Evolutionary conservation across 345 rosid genomes (phyloP), one percentile per base, ranked within the genome.

Genomic region (Eucalyptus cloeziana): DNA sequence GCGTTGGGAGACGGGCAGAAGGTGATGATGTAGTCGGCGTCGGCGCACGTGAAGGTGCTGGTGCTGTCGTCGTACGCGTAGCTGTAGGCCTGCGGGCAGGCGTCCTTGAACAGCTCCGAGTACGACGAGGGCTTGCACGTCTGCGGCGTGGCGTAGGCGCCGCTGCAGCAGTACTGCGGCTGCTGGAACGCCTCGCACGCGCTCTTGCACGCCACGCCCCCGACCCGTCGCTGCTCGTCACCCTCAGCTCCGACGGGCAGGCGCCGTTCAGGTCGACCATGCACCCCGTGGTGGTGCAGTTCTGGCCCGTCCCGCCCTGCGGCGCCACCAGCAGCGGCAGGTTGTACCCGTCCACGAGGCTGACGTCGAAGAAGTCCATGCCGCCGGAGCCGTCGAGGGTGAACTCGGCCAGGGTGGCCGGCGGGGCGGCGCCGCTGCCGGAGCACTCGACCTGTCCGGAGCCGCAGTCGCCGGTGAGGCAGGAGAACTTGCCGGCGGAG

Each of bases 81-180:
- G 94, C 99, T 98, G 93, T 98, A 97, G 17, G 99, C 99, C 86
- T 88, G 92, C 43, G 99, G 99, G 44, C 99, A 98, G 4, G 97
- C 97, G 87, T 15, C 88, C 93, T 98, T 98, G 89, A 98, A 98
- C 4, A 91, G 69, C 94, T 91, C 89, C 40, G 99, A 95, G 89
- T 97, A 98, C 6, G 95, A 90, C 13, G 97, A 94, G 2, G 99
- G 98, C 88, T 95, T 93, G 92, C 99, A 98, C 33, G 95, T 93
- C 67, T 94, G 97, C 27, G 99, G 99, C 7, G 97, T 93, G 3
- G 67, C 90, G 30, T 86, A 94, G 52, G 89, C 98, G 15, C 98
- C 99, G 91, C 87, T 95, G 86, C 99, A 98, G 52, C 99, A 98
- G 83, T 96, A 98, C 87, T 97, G 93, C 86, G 98, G 97, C 88